Evolutionary conservation across 208 protist genomes (phyloP), one percentile per base, ranked within the genome.

Genomic region (Trypanosoma scelopori): DNA sequence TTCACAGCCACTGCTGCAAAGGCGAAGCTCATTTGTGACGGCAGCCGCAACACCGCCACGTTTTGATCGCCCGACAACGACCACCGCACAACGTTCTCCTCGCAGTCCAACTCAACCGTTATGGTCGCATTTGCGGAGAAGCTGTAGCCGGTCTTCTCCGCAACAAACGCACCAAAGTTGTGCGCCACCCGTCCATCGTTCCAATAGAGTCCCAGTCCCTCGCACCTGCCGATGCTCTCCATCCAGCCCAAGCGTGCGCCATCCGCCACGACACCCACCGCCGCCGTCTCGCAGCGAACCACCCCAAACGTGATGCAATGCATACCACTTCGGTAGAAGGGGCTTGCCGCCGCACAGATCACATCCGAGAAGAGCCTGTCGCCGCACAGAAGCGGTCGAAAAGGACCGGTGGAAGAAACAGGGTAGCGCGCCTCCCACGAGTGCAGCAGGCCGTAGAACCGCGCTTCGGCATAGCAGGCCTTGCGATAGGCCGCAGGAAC

Each of bases 141-240:
- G 3, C 64, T 50, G 15, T 57, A 75, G 11, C 78, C 76, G 1
- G 78, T 82, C 43, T 81, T 76, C 23, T 78, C 67, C 41, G 71
- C 32, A 27, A 43, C 46, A 16, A 69, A 37, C 20, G 53, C 57
- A 0, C 70, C 75, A 63, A 89, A 74, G 71, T 84, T 75, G n/a
- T 74, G 65, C 3, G 78, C 67, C 27, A 88, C 68, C 32, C 75
- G 71, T 0, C 83, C 86, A 53, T 92, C 83, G 50, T 76, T 87
- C 83, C 86, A 92, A 58, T 83, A 89, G 41, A 92, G 72, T 5
- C 76, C 86, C 18, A 69, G 41, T 4, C 71, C 76, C 37, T 63
- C 49, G 22, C 45, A 69, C 0, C 39, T 16, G 0, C 22, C 37
- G 1, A 64, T 48, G 49, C 56, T 48, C 13, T 77, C 75, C 16